Evolutionary conservation across 176 grass and related monocot species (phyloP), one percentile per base, ranked within the genome.

Genomic region (Metroxylon sagu): DNA sequence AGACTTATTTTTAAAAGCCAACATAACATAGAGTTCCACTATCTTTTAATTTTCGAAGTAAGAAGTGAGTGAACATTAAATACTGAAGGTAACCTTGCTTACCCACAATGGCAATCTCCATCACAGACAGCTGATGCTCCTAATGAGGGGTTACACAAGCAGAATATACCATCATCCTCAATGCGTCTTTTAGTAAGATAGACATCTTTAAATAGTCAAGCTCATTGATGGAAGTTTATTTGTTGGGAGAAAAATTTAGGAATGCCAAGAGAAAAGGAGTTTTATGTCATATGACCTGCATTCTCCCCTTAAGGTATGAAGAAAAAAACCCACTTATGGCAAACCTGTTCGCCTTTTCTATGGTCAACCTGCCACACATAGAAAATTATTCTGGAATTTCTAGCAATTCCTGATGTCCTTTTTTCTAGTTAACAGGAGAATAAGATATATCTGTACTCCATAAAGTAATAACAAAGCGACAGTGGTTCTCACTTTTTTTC

Each of bases 101-200:
- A 95, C 90, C 82, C 76, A 64, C 90, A 95, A 49, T 89, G 85
- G 67, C 85, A 95, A 74, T 95, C 85, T 69, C 73, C 81, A 52
- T 77, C 90, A 81, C 85, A 95, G 50, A 30, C 43, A 66, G 54
- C 74, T 49, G 71, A 56, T 67, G 82, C 86, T 79, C 64, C 77
- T 26, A 67, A 56, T 53, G 62, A 83, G 68, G 81, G 76, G 57
- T 65, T 69, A 52, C 87, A 97, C 6, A 72, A 79, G 79, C 92
- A 97, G 58, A 85, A 91, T 26, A 97, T 88, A 19, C 87, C 92
- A 75, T 97, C 82, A 79, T 97, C 92, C 62, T 97, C 87, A 70
- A 86, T 60, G 43, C 75, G 71, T 62, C 64, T 83, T 79, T 86
- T 89, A 69, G 73, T 89, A 48, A 80, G 75, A 76, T 89, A 89